Evolutionary conservation across 2,329 filamentous ascomycete genomes (phyloP), one percentile per base, ranked within the genome.

Genomic region (Arthrinium phaeospermum): DNA sequence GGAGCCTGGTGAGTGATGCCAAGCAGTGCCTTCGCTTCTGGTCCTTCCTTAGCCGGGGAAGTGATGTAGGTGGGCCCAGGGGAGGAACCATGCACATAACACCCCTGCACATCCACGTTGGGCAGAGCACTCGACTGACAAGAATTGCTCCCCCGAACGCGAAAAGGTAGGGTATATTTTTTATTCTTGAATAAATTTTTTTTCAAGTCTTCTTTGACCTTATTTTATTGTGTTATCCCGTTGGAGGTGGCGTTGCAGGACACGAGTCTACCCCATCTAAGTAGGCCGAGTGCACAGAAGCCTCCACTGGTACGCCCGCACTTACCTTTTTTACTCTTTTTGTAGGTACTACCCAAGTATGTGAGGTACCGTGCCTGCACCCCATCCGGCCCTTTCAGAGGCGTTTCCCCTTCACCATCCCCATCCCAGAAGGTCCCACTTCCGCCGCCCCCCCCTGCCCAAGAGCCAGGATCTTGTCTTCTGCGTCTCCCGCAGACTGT

Each of bases 21-120:
- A 64, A 64, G 57, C 34, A 64, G 57, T 64, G 57, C 19, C 57
- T 64, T 64, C 57, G 57, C 34, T 37, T 41, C 57, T 64, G 57
- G 57, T 64, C 34, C 34, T 41, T 64, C 30, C 57, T 41, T 34
- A 41, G 57, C 57, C 57, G 57, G 57, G 57, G 57, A 64, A 64
- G 57, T 64, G 53, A 53, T 61, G n/a, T 64, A 64, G 57, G 41
- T 64, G 57, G 57, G 14, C 19, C 57, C 34, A 30, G 57, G 57
- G 30, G 22, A 22, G 57, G 34, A n/a, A 64, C 57, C 57, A 64
- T 64, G 57, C 8, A 27, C 30, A 19, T 41, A 41, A 34, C 14
- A 6, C 34, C 57, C 57, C 57, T 64, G 57, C 34, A 37, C 19
- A 41, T 37, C 57, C 57, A 64, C 34, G 57, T 24, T 41, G 19